These are phyloP conservation scores for Chaetomidium leptoderma DNA, from an alignment of 495 filamentous ascomycete species.

Conservation along the genomic window DNA sequence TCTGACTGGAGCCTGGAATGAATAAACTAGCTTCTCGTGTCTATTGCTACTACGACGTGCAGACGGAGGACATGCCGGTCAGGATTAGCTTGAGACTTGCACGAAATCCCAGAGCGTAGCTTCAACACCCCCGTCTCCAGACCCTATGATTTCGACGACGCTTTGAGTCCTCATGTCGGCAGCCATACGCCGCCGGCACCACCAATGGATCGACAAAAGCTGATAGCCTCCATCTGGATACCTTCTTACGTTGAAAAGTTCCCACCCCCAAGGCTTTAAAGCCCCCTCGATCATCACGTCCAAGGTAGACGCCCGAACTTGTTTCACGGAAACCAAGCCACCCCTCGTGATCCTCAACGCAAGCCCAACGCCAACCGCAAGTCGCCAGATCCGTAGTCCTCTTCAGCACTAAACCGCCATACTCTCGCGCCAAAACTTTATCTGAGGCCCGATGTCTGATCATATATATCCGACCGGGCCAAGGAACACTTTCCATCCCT, in stretches of 20 bases:
- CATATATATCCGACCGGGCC: background rate
- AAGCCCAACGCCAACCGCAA: background rate
- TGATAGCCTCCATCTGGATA: background rate
- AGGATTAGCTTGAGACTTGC: background rate
- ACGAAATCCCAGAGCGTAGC: background rate
- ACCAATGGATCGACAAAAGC: background rate
- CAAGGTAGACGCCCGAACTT: background rate
- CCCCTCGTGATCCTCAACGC: background rate
- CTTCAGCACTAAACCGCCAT: background rate
- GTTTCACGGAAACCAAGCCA: background rate
- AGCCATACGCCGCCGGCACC: background rate
- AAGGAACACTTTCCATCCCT: background rate
- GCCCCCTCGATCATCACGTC: background rate
- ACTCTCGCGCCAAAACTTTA: background rate
- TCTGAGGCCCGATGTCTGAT: background rate
- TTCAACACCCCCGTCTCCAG: background rate
- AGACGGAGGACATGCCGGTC: too few relatives aligned
- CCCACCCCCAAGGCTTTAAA: background rate
- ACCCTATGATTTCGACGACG: background rate
- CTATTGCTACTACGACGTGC: too few relatives aligned
- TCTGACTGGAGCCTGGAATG: too few relatives aligned
- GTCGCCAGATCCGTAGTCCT: background rate
- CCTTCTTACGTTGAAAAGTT: background rate
- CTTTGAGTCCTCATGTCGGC: background rate
- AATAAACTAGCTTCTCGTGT: too few relatives aligned